Base-by-base conservation (phyloP, 1,139 yeast species). In the Pneumocystis jirovecii region DNA sequence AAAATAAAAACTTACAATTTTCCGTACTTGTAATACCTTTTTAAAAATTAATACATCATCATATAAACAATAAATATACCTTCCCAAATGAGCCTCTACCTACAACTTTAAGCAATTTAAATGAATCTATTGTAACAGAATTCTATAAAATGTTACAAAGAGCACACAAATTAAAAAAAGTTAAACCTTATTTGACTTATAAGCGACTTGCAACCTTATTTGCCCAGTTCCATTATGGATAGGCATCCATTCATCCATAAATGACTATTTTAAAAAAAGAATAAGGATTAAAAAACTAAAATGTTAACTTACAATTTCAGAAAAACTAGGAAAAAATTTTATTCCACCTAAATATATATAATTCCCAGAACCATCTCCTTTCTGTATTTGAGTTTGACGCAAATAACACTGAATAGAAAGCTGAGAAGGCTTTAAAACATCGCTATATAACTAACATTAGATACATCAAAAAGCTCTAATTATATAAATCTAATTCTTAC, bases 81-180 rank as follows among this genome's bases (percentile, higher is more conserved):
- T 95, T 93, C 65, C 98, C 98, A 76, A 93, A 95, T 1, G 97
- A 89, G 2, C 98, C 98, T 75, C 93, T 93, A 62, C 98, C 98
- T 66, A 93, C 89, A 29, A 93, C 98, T 76, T 93, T 93, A 71
- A 93, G 81, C 66, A 95, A 78, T 72, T 91, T 96, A 75, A 93
- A 93, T 73, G 93, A 96, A 66, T 90, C 96, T 70, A 93, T 90
- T 1, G 89, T 80, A 64, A 93, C 80, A 65, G 84, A 83, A 71
- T 84, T 83, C 67, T 50, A 50, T 15, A 50, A 50, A 50, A 25
- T 50, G 21, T 25, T 50, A 25, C 1, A 12, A 50, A 50, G 4
- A 12, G 25, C 12, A 37, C 1, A 50, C 25, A 40, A 15, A 50
- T 31, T 25, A 50, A 50, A 50, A 45, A 21, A 50, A 12, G n/a